Percentiles rank a stretch among this genome's conserved stretches.
Evolutionary conservation across 2,329 filamentous ascomycete species (phyloP).

Genomic region (Cladosporium velox): DNA sequence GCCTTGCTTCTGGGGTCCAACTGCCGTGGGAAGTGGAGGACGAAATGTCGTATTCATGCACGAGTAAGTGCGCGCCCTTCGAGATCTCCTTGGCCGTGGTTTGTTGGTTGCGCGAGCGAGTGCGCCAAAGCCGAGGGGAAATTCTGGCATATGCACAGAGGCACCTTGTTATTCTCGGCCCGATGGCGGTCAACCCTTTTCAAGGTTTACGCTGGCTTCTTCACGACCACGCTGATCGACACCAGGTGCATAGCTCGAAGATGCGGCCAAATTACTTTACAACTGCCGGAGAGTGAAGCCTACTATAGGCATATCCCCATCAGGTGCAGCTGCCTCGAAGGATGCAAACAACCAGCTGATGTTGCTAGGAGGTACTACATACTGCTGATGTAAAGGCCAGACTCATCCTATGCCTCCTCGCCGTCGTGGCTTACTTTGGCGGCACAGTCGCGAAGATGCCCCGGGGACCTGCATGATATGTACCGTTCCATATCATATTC

Average conservation of each 20-base stretch:
- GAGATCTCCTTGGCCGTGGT: background rate
- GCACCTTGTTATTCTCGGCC: background rate
- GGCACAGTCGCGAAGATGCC: background rate
- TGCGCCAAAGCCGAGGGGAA: background rate
- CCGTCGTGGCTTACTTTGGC: background rate
- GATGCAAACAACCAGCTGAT: background rate
- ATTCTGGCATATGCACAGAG: background rate
- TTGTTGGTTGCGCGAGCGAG: background rate
- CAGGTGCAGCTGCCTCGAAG: background rate
- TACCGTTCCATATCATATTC: background rate
- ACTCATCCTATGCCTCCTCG: background rate
- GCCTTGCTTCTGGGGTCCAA: background rate
- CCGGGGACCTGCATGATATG: conserved; percentile 6
- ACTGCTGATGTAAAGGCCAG: background rate
- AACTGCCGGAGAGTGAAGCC: background rate
- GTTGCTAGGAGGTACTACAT: background rate
- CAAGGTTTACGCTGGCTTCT: conserved; percentile 10
- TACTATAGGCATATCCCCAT: conserved; percentile 2
- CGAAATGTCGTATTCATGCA: background rate
- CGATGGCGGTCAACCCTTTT: background rate
- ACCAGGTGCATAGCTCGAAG: background rate
- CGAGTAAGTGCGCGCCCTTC: background rate
- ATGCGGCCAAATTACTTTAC: background rate
- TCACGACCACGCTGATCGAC: conserved; percentile 1
- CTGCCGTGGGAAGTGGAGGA: background rate